Evolutionary conservation across 208 protist genomes (phyloP).

Genomic region (Naegleria fowleri): DNA sequence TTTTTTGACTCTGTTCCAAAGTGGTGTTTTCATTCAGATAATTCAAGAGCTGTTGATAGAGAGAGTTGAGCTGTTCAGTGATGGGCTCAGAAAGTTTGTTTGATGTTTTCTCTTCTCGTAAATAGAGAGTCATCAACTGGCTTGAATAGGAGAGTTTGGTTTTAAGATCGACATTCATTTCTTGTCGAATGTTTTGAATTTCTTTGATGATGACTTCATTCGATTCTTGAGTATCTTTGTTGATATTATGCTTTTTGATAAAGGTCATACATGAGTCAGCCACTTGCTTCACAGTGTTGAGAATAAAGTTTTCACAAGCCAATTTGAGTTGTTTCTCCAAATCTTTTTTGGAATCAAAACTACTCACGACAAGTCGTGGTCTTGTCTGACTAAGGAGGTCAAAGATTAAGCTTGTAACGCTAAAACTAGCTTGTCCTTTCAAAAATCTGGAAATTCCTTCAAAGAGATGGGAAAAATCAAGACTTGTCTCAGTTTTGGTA

Average conservation of each 20-base stretch:
- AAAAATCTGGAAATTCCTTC: slow-evolving; percentile 24
- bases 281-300: not conserved
- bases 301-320: slow-evolving; percentile 35
- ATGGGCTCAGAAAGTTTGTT: not conserved
- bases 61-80: not conserved
- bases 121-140: not conserved
- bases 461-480: slow-evolving; percentile 35
- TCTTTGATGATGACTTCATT: not conserved
- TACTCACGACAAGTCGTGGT: slow-evolving; percentile 1
- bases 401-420: slow-evolving; percentile 13
- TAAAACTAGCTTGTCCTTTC: slow-evolving; percentile 8
- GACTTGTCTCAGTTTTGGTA: slow-evolving; percentile 16
- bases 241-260: not conserved
- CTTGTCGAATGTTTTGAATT: not conserved
- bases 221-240: not conserved
- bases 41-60: not conserved
- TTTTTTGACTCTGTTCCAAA: not conserved
- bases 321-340: slow-evolving; percentile 31
- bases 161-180: not conserved
- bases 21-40: not conserved
- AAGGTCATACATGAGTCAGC: not conserved
- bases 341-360: slow-evolving; percentile 37
- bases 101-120: not conserved
- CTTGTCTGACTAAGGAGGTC: slow-evolving; percentile 10
- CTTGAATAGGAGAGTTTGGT: not conserved